Percentiles rank a stretch among this genome's conserved stretches.
Evolutionary conservation across 352 stramenopile species (phyloP).

Genomic region (Globisporangium cylindrosporum): DNA sequence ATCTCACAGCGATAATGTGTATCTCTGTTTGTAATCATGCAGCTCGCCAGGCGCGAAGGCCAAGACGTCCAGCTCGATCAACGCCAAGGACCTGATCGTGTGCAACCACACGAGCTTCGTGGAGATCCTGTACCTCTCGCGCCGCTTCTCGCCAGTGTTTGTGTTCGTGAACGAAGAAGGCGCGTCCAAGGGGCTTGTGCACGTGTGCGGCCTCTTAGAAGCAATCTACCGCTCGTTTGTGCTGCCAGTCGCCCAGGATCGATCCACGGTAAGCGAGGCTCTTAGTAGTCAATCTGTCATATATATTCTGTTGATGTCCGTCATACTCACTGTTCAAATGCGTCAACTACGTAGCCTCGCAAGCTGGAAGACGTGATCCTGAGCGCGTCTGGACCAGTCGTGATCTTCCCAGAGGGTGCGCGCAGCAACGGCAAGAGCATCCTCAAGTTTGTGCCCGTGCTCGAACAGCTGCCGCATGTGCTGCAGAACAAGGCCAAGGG

Average conservation of each 20-base stretch:
- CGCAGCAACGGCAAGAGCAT: slow-evolving; percentile 81
- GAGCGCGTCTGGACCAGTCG: slow-evolving; percentile 53
- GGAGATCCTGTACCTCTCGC: slow-evolving; percentile 73
- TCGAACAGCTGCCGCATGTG: slow-evolving; percentile 52
- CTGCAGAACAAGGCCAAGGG: slow-evolving; percentile 19
- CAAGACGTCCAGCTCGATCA: slow-evolving; percentile 28
- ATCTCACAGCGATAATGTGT: neutral
- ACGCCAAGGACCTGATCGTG: slow-evolving; percentile 59
- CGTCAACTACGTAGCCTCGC: slow-evolving; percentile 20
- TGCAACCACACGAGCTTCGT: slow-evolving; percentile 84
- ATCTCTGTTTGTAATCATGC: neutral
- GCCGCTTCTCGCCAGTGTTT: slow-evolving; percentile 78
- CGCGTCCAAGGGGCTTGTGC: slow-evolving; percentile 52
- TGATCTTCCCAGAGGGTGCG: slow-evolving; percentile 75
- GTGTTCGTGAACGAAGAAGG: slow-evolving; percentile 58
- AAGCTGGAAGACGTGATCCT: slow-evolving; percentile 75
- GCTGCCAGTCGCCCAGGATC: slow-evolving; percentile 36
- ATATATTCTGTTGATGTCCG: neutral
- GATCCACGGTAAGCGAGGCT: slow-evolving; percentile 27
- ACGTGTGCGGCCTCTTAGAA: slow-evolving; percentile 63
- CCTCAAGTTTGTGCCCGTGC: slow-evolving; percentile 61
- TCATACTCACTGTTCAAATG: neutral
- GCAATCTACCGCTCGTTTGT: slow-evolving; percentile 58
- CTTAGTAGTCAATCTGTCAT: neutral
- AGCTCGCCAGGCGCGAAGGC: slow-evolving; percentile 31